Conservation (phyloP, 2,329 filamentous ascomycete genomes). For the Albifimbria verrucaria region DNA sequence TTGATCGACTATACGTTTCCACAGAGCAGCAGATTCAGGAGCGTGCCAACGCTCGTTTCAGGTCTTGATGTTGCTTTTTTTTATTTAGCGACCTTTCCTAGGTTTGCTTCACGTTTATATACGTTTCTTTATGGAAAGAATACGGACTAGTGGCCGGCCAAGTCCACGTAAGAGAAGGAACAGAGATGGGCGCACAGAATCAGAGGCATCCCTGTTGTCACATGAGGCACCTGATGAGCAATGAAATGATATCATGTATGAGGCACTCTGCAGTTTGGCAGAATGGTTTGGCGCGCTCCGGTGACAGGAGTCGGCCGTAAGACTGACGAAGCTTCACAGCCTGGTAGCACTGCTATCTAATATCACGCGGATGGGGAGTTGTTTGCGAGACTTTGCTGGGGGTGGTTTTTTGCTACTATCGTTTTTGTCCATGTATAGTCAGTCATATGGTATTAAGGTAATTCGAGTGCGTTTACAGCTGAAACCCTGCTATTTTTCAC, state of each 20-base stretch:
- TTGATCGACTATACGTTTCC: constrained; percentile 77
- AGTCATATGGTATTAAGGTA: too few species aligned
- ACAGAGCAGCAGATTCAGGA: constrained; percentile 79
- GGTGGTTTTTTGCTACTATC: too few species aligned
- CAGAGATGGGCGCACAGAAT: constrained; percentile 16
- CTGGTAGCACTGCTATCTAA: not conserved
- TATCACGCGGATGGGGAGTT: not conserved
- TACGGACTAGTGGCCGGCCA: constrained; percentile 18
- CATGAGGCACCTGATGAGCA: not conserved
- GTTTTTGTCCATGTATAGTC: too few species aligned
- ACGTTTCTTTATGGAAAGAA: constrained; percentile 18
- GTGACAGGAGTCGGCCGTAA: not conserved
- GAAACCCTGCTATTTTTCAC: too few species aligned
- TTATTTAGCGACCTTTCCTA: constrained; percentile 2
- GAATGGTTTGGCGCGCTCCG: not conserved
- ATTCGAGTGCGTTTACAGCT: too few species aligned
- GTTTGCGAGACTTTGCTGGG: too few species aligned
- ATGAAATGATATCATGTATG: not conserved
- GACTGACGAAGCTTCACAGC: not conserved
- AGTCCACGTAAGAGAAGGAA: constrained; percentile 22
- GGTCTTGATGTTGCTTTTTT: constrained; percentile 19
- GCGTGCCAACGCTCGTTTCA: constrained; percentile 40
- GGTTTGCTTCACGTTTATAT: constrained; percentile 21
- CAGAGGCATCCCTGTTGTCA: constrained; percentile 6
- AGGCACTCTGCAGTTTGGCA: not conserved